Evolutionary conservation across 164 flowering plant genomes (phyloP), one percentile per base, ranked within the genome.

Genomic region (Vitis rupestris): DNA sequence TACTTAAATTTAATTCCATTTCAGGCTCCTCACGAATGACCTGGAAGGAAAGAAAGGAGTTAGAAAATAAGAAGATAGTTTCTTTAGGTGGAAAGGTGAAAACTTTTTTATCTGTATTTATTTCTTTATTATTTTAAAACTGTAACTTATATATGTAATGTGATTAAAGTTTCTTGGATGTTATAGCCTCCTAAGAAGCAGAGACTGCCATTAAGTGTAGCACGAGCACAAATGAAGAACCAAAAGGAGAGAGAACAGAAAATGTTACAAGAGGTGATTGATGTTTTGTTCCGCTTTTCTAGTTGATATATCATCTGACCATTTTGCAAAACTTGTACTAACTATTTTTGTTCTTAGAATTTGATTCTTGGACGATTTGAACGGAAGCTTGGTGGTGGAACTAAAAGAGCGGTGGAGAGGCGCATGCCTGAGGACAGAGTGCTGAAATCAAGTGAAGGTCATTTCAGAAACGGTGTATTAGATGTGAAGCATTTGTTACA

Each of bases 1-100:
- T 4, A 31, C 37, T 31, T 31, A 31, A 6, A 31, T n/a, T 3
- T 31, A 31, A 14, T 75, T 8, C 13, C 30, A n/a, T 56, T 71
- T 30, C 75, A 90, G 97, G 88, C 6, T 73, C 94, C 58, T 80
- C 92, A 8, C 79, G 82, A 67, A 88, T 88, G 93, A 83, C 90
- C 72, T 94, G 97, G 96, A 94, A 90, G 76, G 94, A 90, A 90
- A 86, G 80, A 72, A 94, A 92, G 72, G 85, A 76, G 17, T 30
- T 89, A 77, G 79, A 93, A 94, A 88, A 89, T 65, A 78, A 67
- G 75, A 89, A 77, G 65, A 91, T 90, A 0, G 89, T 85, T 70
- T 61, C 85, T 54, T 83, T 92, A 19, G 95, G 98, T 67, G 97
- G 98, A 69, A 92, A 92, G 94, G 98, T 94, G 61, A 72, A 50